Conservation (phyloP, 495 filamentous ascomycete genomes). For the Tirmania nivea region DNA sequence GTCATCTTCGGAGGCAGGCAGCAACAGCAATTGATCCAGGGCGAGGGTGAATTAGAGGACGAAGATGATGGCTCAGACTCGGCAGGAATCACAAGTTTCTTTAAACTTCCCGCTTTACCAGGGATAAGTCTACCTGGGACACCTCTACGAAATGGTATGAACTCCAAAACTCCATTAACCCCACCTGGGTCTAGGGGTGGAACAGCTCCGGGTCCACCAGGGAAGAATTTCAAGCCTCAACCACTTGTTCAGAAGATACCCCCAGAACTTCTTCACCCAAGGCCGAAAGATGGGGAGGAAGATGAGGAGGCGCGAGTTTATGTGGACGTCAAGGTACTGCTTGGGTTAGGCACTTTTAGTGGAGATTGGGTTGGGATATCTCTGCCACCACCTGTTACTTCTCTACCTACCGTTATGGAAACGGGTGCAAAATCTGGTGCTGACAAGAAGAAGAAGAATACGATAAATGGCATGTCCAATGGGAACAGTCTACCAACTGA, state of each 20-base stretch:
- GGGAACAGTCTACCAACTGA: neutral
- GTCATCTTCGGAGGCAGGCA: conserved; percentile 22
- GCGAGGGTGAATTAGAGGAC: conserved; percentile 42
- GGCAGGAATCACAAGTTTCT: conserved; percentile 68
- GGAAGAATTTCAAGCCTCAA: conserved; percentile 55
- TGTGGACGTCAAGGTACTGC: conserved; percentile 62
- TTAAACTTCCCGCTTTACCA: conserved; percentile 59
- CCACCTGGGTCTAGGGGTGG: conserved; percentile 35
- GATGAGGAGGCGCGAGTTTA: conserved; percentile 73
- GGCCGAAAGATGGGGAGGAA: conserved; percentile 52
- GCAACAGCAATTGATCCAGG: conserved; percentile 4
- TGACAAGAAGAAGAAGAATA: conserved; percentile 31
- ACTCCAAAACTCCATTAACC: neutral
- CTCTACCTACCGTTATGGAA: neutral
- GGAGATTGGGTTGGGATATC: conserved; percentile 88
- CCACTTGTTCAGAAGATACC: conserved; percentile 51
- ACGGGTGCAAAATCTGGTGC: conserved; percentile 18
- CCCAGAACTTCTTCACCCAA: conserved; percentile 61
- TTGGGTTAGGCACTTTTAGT: conserved; percentile 85
- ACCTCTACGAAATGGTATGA: neutral
- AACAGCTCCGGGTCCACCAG: conserved; percentile 21
- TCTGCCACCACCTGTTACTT: conserved; percentile 29
- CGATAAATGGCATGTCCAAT: conserved; percentile 24
- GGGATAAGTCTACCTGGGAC: conserved; percentile 8
- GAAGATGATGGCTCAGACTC: conserved; percentile 25